Percentiles rank a stretch among this genome's conserved stretches.
Evolutionary conservation across 2,329 filamentous ascomycete species (phyloP).

Genomic region (Neofusicoccum parvum): DNA sequence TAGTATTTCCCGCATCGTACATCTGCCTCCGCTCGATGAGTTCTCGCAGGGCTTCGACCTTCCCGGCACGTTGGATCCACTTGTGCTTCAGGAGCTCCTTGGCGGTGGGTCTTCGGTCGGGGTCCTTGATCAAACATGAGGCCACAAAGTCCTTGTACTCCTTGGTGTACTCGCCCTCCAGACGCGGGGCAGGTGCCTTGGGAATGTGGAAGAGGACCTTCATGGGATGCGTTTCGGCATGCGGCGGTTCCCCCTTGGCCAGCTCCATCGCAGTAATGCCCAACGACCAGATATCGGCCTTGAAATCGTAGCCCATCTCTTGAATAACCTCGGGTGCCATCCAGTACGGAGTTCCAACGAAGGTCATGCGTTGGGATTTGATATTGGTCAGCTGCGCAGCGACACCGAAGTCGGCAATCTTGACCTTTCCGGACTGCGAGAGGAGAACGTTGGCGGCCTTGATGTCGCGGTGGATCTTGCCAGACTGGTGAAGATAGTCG

Average conservation of each 20-base stretch:
- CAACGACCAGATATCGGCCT: constrained; percentile 96
- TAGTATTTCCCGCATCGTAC: constrained; percentile 73
- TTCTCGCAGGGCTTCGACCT: constrained; percentile 84
- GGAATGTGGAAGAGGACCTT: constrained; percentile 96
- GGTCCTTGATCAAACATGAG: constrained; percentile 89
- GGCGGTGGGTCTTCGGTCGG: constrained; percentile 79
- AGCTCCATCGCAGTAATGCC: constrained; percentile 93
- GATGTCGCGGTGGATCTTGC: constrained; percentile 95
- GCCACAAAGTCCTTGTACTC: constrained; percentile 95
- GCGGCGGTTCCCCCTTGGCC: constrained; percentile 88
- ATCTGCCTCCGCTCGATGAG: constrained; percentile 80
- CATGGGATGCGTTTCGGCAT: constrained; percentile 96
- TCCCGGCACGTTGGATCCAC: constrained; percentile 85
- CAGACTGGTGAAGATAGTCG: constrained; percentile 89
- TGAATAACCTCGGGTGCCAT: constrained; percentile 99
- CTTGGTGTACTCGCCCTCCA: constrained; percentile 82
- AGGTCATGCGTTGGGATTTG: constrained; percentile 95
- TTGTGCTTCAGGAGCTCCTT: constrained; percentile 85
- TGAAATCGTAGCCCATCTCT: constrained; percentile 95
- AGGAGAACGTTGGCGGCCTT: constrained; percentile 96
- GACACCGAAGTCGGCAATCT: constrained; percentile 95
- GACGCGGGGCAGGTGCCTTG: constrained; percentile 79
- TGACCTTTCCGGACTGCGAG: constrained; percentile 87
- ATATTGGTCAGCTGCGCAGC: constrained; percentile 96
- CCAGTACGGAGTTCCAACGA: constrained; percentile 98